Evolutionary conservation across 495 filamentous ascomycete species (phyloP), one percentile per base, ranked within the genome.

Genomic region (Physcia stellaris): DNA sequence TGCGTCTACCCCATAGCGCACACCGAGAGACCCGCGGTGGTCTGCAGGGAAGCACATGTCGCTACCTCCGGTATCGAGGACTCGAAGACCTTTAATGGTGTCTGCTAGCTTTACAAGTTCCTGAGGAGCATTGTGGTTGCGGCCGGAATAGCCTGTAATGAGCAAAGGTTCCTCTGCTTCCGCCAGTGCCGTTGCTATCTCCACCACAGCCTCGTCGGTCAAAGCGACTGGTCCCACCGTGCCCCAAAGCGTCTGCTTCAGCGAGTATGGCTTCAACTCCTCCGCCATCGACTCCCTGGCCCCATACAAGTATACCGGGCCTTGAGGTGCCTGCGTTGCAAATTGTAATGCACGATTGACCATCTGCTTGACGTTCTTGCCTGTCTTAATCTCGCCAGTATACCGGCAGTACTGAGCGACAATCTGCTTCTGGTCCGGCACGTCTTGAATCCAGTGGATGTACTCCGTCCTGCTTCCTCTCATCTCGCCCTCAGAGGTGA

Each of bases 381-480:
- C 87, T 4, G 80, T 81, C 58, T 93, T 94, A 51, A 96, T 75
- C 57, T 96, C 88, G 1, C 67, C 86, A 0, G 79, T 63, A 54
- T 94, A 96, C n/a, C 88, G 74, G 54, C 88, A 95, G 55, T 96
- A 96, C 59, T 96, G 88, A 2, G 71, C 70, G 10, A 96, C 67
- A 43, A 96, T 94, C 55, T 80, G 78, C 54, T 84, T 86, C 60
- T 96, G 88, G 45, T 96, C 86, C 1, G 87, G 88, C 5, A 95
- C 84, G 60, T 96, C 84, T 52, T 96, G 88, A 28, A 94, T 87
- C 83, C 88, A 96, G 52, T 96, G 88, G 51, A 94, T 96, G 54
- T 88, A 95, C 59, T 95, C 88, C 0, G 86, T 94, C 29, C 88
- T 70, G 3, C 76, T 83, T 2, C 88, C 88, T 16, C 83, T 70